A percentile compares a stretch with the other conserved stretches of the same genome.
phyloP scores from a whole-genome alignment of 2,329 filamentous ascomycete genomes.

The Rasamsonia emersonii region DNA sequence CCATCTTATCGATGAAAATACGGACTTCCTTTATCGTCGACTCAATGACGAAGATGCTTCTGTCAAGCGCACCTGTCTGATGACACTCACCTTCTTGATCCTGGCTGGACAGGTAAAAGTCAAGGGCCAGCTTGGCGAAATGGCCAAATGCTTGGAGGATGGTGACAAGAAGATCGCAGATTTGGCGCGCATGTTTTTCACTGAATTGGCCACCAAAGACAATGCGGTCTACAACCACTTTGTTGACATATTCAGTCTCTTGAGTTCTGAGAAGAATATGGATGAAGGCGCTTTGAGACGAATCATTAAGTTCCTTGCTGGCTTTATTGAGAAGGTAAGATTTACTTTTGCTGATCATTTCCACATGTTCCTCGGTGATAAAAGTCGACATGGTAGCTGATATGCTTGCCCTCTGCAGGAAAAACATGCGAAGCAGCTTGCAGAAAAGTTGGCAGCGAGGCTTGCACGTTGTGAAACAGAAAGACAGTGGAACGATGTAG shows the following conservation, averaged over 20 bases:
- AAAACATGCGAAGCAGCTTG: conserved; percentile 90
- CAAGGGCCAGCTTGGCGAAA: conserved; percentile 95
- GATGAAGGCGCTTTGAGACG: conserved; percentile 78
- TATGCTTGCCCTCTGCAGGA: conserved; percentile 49
- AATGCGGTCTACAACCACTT: conserved; percentile 99
- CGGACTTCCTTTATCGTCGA: conserved; percentile 90
- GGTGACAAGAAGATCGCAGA: conserved; percentile 91
- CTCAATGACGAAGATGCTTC: conserved; percentile 80
- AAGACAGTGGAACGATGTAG: conserved; percentile 94
- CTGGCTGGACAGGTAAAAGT: conserved; percentile 97
- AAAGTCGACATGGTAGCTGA: conserved; percentile 9
- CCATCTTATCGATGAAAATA: conserved; percentile 97
- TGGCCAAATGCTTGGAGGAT: conserved; percentile 98
- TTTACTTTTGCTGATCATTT: background rate
- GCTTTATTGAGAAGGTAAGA: conserved; percentile 92
- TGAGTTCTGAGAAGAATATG: conserved; percentile 72
- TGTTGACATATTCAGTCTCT: conserved; percentile 93
- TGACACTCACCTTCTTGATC: conserved; percentile 97
- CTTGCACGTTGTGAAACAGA: conserved; percentile 81
- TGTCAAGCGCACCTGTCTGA: conserved; percentile 94
- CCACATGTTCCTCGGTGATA: background rate
- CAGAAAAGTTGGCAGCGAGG: conserved; percentile 83
- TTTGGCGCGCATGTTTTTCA: conserved; percentile 95
- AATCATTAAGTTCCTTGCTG: conserved; percentile 85
- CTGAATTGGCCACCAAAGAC: conserved; percentile 92